phyloP scores from a whole-genome alignment of 441 rosid genomes.

The Gossypium davidsonii region DNA sequence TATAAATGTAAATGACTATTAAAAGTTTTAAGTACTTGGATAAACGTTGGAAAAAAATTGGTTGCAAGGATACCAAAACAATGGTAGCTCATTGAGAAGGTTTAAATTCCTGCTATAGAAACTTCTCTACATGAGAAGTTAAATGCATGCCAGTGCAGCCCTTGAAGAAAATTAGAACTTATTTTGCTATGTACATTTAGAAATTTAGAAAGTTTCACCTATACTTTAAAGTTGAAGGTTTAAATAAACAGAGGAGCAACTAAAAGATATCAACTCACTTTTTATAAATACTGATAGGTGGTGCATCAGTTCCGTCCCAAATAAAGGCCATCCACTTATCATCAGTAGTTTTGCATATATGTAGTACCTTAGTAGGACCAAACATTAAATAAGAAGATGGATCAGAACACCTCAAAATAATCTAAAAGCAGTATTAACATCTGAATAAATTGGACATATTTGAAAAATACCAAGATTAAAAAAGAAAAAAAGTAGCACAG shows the following conservation, averaged over 20 bases:
- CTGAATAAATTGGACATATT: neutral
- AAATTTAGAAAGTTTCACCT: neutral
- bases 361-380: slow-evolving; percentile 48
- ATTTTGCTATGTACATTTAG: neutral
- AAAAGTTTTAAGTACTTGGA: neutral
- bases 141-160: neutral
- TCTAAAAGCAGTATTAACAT: neutral
- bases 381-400: slow-evolving; percentile 4
- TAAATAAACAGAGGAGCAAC: slow-evolving; percentile 1
- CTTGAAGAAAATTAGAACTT: neutral
- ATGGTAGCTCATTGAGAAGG: neutral
- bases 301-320: slow-evolving; percentile 96
- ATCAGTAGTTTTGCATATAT: slow-evolving; percentile 32
- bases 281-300: slow-evolving; percentile 36
- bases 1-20: neutral
- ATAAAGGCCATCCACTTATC: slow-evolving; percentile 44
- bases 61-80: neutral
- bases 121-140: neutral
- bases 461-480: neutral
- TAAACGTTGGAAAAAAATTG: neutral
- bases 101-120: neutral
- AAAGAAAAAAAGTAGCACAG: neutral
- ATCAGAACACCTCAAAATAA: slow-evolving; percentile 7
- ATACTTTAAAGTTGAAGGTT: neutral
- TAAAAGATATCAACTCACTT: slow-evolving; percentile 40